Percentiles rank a stretch among this genome's conserved stretches.
Conservation (phyloP, 2,329 filamentous ascomycete genomes). For the Colletotrichum australisinense region DNA sequence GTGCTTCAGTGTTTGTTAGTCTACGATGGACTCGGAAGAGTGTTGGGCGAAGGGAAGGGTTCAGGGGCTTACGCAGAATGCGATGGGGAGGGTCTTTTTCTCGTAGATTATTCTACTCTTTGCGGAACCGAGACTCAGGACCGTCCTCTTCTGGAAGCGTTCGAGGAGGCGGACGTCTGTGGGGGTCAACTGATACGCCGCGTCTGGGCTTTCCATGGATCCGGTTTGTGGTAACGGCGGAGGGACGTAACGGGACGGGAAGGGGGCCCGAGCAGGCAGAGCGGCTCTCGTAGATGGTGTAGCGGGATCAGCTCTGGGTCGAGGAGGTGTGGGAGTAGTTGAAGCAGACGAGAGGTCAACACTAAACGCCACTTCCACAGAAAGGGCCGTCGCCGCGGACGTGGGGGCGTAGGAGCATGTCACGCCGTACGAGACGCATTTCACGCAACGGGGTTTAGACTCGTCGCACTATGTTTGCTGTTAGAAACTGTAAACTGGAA, state of each 20-base stretch:
- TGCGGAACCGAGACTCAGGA: slow-evolving; percentile 51
- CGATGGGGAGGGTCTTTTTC: slow-evolving; percentile 50
- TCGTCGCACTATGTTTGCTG: not conserved
- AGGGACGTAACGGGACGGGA: slow-evolving; percentile 36
- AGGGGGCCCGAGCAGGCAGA: not conserved
- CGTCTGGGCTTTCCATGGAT: slow-evolving; percentile 39
- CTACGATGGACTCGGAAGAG: slow-evolving; percentile 10
- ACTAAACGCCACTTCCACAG: slow-evolving; percentile 15
- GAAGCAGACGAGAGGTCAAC: slow-evolving; percentile 2
- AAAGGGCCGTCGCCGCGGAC: slow-evolving; percentile 39
- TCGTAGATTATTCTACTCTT: slow-evolving; percentile 47
- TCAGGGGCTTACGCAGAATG: slow-evolving; percentile 48
- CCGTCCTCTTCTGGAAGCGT: slow-evolving; percentile 55
- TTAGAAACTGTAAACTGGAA: not conserved
- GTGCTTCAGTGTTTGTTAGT: slow-evolving; percentile 47
- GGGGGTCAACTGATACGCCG: slow-evolving; percentile 46
- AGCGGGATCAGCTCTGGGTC: not conserved
- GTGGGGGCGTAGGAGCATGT: slow-evolving; percentile 57
- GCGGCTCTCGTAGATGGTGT: not conserved
- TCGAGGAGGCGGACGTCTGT: slow-evolving; percentile 49
- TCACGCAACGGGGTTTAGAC: slow-evolving; percentile 57
- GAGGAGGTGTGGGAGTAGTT: not conserved
- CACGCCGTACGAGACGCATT: slow-evolving; percentile 59
- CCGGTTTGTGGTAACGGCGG: slow-evolving; percentile 28
- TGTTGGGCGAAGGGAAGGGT: not conserved